Evolutionary conservation across 129 eudicot species (phyloP).

Genomic region (Tanacetum coccineum): DNA sequence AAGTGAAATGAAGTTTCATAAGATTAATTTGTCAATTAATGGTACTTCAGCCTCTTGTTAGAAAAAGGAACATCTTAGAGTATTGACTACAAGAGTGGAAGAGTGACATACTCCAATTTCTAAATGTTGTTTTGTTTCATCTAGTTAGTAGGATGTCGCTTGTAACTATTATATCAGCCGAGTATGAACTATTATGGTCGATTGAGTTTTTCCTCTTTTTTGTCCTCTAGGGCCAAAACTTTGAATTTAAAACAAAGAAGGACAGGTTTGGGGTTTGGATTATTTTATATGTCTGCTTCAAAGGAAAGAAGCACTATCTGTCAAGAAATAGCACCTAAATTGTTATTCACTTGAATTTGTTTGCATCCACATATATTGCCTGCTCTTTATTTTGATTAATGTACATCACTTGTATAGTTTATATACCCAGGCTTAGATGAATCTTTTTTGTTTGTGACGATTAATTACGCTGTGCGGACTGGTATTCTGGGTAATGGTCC

Average conservation of each 20-base stretch:
- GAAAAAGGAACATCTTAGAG: constrained; percentile 1
- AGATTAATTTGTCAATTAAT: neutral
- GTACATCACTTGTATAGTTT: constrained; percentile 4
- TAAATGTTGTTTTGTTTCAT: constrained; percentile 10
- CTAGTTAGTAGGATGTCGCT: neutral
- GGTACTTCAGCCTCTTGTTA: neutral
- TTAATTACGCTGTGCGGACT: neutral
- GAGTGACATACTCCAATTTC: neutral
- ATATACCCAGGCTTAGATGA: constrained; percentile 8
- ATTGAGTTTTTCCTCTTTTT: neutral
- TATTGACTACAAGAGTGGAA: neutral
- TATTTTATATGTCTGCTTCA: neutral
- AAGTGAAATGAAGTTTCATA: neutral
- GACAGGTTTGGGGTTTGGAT: constrained; percentile 14
- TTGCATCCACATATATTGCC: neutral
- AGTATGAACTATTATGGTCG: constrained; percentile 1
- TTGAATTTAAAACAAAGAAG: neutral
- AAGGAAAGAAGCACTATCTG: constrained; percentile 7
- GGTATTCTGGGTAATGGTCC: constrained; percentile 9
- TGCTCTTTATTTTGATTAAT: neutral
- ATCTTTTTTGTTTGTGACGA: neutral
- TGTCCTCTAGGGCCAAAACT: neutral
- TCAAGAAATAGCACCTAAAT: neutral
- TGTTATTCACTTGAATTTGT: neutral
- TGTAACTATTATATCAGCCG: neutral